Percentiles rank a stretch among this genome's conserved stretches.
Conservation (phyloP, 2,329 filamentous ascomycete species). For the Aspergillus sp. region DNA sequence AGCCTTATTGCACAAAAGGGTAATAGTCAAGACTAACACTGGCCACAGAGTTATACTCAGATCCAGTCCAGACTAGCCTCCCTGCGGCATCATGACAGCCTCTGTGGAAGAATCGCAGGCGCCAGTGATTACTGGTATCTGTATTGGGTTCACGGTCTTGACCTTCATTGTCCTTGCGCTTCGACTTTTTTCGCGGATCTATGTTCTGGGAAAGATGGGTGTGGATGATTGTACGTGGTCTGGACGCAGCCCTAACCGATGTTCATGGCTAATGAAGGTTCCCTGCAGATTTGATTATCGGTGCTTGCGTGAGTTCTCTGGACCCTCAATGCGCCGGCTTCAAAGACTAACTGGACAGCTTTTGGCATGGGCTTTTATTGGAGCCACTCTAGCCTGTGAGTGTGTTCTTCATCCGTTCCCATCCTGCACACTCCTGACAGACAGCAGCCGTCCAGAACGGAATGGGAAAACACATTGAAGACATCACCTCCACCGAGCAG, state of each 20-base stretch:
- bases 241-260: background rate
- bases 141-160: slow-evolving; percentile 31
- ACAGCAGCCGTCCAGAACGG: slow-evolving; percentile 11
- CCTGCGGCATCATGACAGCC: slow-evolving; percentile 5
- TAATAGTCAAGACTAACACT: too few species aligned
- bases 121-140: slow-evolving; percentile 26
- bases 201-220: slow-evolving; percentile 26
- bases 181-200: slow-evolving; percentile 34
- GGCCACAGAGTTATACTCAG: too few species aligned
- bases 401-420: background rate
- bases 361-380: slow-evolving; percentile 30
- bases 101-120: slow-evolving; percentile 23
- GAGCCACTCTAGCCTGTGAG: slow-evolving; percentile 26
- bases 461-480: slow-evolving; percentile 10
- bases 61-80: too few species aligned
- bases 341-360: slow-evolving; percentile 13
- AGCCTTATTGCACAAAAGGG: too few species aligned
- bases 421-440: too few species aligned
- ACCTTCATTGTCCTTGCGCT: slow-evolving; percentile 31
- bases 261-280: slow-evolving; percentile 2
- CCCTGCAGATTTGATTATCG: slow-evolving; percentile 21
- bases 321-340: background rate
- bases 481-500: slow-evolving; percentile 3
- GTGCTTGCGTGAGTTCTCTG: slow-evolving; percentile 19
- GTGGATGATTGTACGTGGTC: slow-evolving; percentile 23